Percentiles rank a stretch among this genome's conserved stretches.
Conservation (phyloP, 148 eudicot genomes). For the Nyssa sinensis region DNA sequence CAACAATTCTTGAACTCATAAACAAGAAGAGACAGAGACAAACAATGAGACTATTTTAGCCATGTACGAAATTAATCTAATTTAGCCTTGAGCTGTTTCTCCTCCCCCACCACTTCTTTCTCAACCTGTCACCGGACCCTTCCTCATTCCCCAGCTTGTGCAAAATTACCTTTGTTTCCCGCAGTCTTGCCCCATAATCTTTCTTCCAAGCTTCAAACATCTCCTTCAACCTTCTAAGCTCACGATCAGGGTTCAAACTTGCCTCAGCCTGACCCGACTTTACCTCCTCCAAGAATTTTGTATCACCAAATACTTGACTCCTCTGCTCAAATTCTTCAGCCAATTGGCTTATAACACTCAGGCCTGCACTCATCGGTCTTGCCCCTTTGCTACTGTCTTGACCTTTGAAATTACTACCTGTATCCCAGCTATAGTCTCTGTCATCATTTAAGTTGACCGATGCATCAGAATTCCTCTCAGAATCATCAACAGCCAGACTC, state of each 20-base stretch:
- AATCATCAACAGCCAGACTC: conserved; percentile 73
- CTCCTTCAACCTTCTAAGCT: conserved; percentile 74
- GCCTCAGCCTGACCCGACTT: conserved; percentile 89
- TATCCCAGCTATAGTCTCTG: conserved; percentile 46
- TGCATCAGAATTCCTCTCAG: conserved; percentile 67
- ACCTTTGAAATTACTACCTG: conserved; percentile 42
- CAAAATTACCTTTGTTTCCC: conserved; percentile 86
- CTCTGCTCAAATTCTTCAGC: conserved; percentile 95
- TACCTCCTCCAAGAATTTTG: conserved; percentile 90
- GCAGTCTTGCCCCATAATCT: conserved; percentile 72
- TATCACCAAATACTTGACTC: conserved; percentile 88
- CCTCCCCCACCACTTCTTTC: conserved; percentile 94
- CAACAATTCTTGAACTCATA: not conserved
- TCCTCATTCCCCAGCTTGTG: conserved; percentile 75
- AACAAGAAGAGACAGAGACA: not conserved
- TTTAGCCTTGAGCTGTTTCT: conserved; percentile 66
- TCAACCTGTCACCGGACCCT: conserved; percentile 44
- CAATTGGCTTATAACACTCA: conserved; percentile 75
- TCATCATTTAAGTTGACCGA: conserved; percentile 58
- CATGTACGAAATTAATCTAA: not conserved
- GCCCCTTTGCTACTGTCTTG: conserved; percentile 50
- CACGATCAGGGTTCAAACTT: conserved; percentile 72
- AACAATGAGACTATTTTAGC: not conserved
- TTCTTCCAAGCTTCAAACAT: conserved; percentile 97
- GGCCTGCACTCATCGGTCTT: conserved; percentile 67